These are phyloP conservation scores for Candida palmyrensis DNA, from an alignment of 805 yeast species.

Conservation along the genomic window DNA sequence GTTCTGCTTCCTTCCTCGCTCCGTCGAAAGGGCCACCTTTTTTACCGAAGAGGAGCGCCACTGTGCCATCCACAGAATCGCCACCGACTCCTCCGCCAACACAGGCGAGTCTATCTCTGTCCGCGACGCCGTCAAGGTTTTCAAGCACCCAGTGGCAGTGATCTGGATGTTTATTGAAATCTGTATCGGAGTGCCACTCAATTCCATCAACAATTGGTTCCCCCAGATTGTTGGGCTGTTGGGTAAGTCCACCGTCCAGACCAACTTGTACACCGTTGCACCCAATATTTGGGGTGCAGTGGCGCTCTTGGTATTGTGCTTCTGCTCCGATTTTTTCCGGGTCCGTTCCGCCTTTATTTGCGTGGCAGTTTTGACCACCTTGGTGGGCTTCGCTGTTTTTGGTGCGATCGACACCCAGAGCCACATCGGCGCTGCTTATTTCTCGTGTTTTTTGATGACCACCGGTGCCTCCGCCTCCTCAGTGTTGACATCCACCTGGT, in stretches of 20 bases:
- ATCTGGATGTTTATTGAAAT: constrained; percentile 43
- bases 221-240: constrained; percentile 39
- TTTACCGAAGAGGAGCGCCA: constrained; percentile 36
- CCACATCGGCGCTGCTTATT: constrained; percentile 38
- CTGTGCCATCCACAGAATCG: constrained; percentile 33
- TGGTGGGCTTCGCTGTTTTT: constrained; percentile 43
- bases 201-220: constrained; percentile 45
- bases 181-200: constrained; percentile 44
- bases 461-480: constrained; percentile 47
- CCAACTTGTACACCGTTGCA: constrained; percentile 42
- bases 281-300: constrained; percentile 47
- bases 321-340: constrained; percentile 35
- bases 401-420: constrained; percentile 37
- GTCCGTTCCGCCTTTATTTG: constrained; percentile 36
- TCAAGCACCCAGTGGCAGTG: constrained; percentile 39
- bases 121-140: constrained; percentile 38
- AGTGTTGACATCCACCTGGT: constrained; percentile 48
- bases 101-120: constrained; percentile 29
- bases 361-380: constrained; percentile 32
- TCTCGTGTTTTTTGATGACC: constrained; percentile 43
- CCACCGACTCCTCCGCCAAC: constrained; percentile 42
- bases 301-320: constrained; percentile 32
- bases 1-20: constrained; percentile 31
- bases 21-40: constrained; percentile 28
- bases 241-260: constrained; percentile 36